Evolutionary conservation across 257 asterid species (phyloP).

Genomic region (Przewalskia tangutica): DNA sequence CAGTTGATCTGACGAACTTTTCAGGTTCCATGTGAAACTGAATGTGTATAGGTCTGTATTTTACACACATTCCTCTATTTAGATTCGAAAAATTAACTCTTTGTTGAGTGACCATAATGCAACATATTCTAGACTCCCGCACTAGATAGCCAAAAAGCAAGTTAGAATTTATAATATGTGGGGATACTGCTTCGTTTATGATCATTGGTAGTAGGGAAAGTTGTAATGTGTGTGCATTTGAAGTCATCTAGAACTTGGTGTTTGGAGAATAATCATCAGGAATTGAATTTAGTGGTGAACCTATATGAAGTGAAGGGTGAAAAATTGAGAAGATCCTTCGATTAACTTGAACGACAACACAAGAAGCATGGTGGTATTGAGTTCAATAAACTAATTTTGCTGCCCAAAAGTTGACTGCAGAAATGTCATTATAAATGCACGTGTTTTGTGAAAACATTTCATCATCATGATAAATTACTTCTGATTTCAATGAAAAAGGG

Average conservation of each 20-base stretch:
- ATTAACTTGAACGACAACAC: background rate
- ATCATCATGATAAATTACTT: background rate
- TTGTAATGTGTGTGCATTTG: background rate
- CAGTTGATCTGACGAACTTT: background rate
- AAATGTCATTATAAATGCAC: background rate
- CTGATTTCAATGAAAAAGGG: background rate
- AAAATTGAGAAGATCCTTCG: background rate
- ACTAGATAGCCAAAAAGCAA: background rate
- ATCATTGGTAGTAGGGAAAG: background rate
- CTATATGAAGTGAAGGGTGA: background rate
- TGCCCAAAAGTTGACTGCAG: background rate
- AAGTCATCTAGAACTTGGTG: background rate
- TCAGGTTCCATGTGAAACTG: background rate
- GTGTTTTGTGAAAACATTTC: no score
- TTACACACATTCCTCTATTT: background rate
- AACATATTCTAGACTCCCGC: background rate
- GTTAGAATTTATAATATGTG: background rate
- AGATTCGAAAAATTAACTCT: background rate
- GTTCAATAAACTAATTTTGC: background rate
- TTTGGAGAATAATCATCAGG: background rate
- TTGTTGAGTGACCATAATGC: background rate
- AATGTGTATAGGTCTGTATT: background rate
- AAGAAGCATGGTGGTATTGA: background rate
- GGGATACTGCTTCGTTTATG: background rate
- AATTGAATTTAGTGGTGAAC: background rate